Evolutionary conservation across 768 basidiomycete genomes (phyloP), one percentile per base, ranked within the genome.

Genomic region (Lentinula guzmanii): DNA sequence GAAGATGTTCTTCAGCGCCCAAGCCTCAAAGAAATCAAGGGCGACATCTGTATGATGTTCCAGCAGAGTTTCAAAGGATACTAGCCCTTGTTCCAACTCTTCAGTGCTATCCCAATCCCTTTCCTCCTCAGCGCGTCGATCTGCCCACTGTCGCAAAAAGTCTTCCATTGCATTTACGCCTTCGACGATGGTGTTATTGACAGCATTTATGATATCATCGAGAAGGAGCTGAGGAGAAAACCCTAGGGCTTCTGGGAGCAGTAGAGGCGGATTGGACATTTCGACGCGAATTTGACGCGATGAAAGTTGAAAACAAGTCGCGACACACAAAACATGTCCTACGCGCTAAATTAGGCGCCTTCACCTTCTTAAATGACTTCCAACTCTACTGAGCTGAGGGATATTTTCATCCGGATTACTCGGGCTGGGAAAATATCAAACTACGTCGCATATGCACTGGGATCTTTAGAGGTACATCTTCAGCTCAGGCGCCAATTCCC

Each of bases 21-120:
- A 96, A 0, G 86, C 87, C 73, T 94, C 93, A 67, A 97, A 91
- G 69, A 89, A 90, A 71, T 97, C 94, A 62, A 95, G 92, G 0
- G 93, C 94, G 50, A 92, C 82, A 68, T 97, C 94, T 48, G 91
- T 87, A 65, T 95, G 93, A 59, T 86, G 86, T 68, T 95, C 91
- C 13, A 97, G 79, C 48, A 95, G 79, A 0, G 94, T 95, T 71
- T 95, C 91, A 64, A 96, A 92, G 24, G 90, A 82, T 54, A 92
- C 88, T 1, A 94, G 74, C 2, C 93, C 93, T 74, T 92, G 85
- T 65, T 89, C 86, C 21, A 90, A 79, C 63, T 91, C 89, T 61
- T 87, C 83, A 10, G 78, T 86, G 67, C 79, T 82, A 62, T 86
- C 87, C 76, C 82, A 82, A 16, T 81, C 77, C 62, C 71, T 70